Conservation (phyloP, 352 stramenopile genomes). For the Phytophthora pluvialis region DNA sequence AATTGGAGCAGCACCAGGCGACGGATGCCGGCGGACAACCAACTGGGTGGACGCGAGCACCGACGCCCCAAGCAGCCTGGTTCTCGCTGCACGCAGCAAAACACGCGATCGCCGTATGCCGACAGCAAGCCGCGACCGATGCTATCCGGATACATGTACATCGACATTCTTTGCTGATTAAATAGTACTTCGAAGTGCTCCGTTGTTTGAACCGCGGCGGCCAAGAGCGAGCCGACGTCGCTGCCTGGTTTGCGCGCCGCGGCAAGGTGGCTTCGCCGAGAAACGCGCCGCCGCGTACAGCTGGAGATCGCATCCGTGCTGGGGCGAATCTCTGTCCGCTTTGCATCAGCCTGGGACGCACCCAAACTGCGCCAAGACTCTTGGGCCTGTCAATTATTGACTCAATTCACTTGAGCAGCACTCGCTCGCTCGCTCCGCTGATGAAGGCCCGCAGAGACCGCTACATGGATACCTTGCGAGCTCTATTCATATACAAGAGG, state of each 20-base stretch:
- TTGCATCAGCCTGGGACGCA: no score
- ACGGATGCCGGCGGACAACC: slow-evolving; percentile 3
- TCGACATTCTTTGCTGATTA: neutral
- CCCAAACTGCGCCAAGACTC: no score
- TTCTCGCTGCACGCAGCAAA: slow-evolving; percentile 35
- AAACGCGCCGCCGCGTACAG: slow-evolving; percentile 24
- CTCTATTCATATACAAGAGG: no score
- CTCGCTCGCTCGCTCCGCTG: no score
- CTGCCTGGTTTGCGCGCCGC: neutral
- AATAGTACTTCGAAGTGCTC: no score
- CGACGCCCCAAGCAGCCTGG: slow-evolving; percentile 29
- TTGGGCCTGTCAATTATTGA: no score
- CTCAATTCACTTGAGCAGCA: no score
- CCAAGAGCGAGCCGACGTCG: neutral
- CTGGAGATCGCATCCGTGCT: slow-evolving; percentile 21
- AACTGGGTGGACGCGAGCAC: slow-evolving; percentile 11
- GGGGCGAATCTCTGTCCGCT: slow-evolving; percentile 18
- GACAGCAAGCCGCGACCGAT: no score
- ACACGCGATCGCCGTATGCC: slow-evolving; percentile 6
- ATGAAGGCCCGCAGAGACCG: no score
- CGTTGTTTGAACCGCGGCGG: no score
- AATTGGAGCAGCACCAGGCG: slow-evolving; percentile 24
- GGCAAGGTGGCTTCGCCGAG: slow-evolving; percentile 5
- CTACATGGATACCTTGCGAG: no score
- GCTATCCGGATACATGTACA: neutral